Evolutionary conservation across 176 grass and related monocot genomes (phyloP).

Genomic region (Thinopyrum elongatum): DNA sequence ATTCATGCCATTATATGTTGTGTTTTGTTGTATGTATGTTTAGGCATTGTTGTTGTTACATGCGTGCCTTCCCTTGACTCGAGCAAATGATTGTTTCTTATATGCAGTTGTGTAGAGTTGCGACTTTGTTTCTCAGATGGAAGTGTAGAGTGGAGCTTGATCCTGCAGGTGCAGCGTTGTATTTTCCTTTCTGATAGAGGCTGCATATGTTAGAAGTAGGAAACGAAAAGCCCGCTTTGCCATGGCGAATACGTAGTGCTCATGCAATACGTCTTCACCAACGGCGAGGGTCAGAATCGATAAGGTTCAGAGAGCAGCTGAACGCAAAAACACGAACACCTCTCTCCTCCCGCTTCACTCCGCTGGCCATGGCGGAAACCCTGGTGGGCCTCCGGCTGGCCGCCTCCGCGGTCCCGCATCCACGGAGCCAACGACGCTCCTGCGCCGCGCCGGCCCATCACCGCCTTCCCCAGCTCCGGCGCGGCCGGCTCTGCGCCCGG

Average conservation of each 20-base stretch:
- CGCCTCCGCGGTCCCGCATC: background rate
- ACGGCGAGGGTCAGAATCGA: background rate
- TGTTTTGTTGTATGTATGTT: conserved; percentile 28
- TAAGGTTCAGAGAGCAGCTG: conserved; percentile 41
- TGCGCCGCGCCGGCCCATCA: background rate
- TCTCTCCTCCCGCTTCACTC: background rate
- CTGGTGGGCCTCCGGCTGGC: conserved; percentile 34
- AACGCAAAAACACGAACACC: background rate
- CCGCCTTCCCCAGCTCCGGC: conserved; percentile 12
- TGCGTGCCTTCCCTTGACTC: background rate
- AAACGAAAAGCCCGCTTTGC: background rate
- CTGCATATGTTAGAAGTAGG: background rate
- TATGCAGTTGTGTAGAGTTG: background rate
- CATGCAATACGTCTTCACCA: background rate
- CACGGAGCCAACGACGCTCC: background rate
- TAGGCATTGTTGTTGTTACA: conserved; percentile 14
- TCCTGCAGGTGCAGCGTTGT: background rate
- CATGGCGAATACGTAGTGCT: background rate
- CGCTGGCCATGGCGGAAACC: conserved; percentile 58
- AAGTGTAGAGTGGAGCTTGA: background rate
- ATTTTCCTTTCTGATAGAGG: background rate
- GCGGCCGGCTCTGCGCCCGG: conserved; percentile 17
- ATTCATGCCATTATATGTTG: background rate
- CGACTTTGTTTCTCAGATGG: no score
- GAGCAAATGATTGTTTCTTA: background rate